These are phyloP conservation scores for Saccharomyces cerevisiae DNA, from an alignment of 805 yeast species.

Conservation along the genomic window DNA sequence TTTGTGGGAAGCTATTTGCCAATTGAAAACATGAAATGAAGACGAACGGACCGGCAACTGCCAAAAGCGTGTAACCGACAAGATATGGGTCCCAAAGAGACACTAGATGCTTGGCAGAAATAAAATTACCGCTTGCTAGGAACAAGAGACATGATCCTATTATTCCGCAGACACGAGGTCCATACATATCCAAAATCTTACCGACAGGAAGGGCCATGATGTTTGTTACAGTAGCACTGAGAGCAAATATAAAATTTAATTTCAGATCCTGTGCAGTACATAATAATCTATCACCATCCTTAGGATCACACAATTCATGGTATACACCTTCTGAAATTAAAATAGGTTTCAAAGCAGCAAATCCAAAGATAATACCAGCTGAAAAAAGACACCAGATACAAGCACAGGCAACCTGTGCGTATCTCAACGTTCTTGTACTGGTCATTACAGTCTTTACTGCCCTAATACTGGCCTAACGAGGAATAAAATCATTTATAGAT, in stretches of 20 bases:
- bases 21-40: slow-evolving; percentile 85
- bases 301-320: slow-evolving; percentile 42
- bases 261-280: slow-evolving; percentile 79
- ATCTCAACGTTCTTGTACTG: background rate
- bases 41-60: slow-evolving; percentile 90
- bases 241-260: slow-evolving; percentile 73
- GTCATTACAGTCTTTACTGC: background rate
- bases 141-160: slow-evolving; percentile 58
- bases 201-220: slow-evolving; percentile 80
- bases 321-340: slow-evolving; percentile 73
- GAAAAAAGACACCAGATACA: slow-evolving; percentile 81
- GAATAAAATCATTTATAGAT: background rate
- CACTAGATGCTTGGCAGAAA: slow-evolving; percentile 6
- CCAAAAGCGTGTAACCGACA: slow-evolving; percentile 64
- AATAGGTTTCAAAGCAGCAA: slow-evolving; percentile 88
- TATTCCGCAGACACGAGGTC: slow-evolving; percentile 73
- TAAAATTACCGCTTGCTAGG: slow-evolving; percentile 40
- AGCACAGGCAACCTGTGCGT: slow-evolving; percentile 60
- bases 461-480: background rate
- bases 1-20: slow-evolving; percentile 76
- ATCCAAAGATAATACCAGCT: slow-evolving; percentile 92
- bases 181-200: slow-evolving; percentile 62
- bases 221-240: slow-evolving; percentile 82
- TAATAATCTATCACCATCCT: slow-evolving; percentile 11
- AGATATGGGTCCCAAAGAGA: slow-evolving; percentile 54